Percentiles rank a stretch among this genome's conserved stretches.
Conservation (phyloP, 345 rosid species). For the Citrus glauca region DNA sequence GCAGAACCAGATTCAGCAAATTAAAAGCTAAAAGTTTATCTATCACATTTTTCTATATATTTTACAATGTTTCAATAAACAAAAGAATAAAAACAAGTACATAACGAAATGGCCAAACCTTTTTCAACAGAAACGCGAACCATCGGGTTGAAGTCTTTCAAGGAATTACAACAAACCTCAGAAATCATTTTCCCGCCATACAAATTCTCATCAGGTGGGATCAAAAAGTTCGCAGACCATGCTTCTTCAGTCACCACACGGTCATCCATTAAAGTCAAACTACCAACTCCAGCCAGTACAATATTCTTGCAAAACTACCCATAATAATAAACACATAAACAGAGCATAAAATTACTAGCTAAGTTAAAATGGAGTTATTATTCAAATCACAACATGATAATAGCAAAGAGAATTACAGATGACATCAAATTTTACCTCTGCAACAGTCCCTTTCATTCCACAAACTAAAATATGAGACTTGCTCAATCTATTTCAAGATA, state of each 20-base stretch:
- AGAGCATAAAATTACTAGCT: background rate
- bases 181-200: constrained; percentile 64
- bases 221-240: constrained; percentile 70
- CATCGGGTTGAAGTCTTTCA: constrained; percentile 92
- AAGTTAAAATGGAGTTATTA: background rate
- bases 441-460: constrained; percentile 79
- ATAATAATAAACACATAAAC: background rate
- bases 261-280: constrained; percentile 81
- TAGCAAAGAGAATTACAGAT: background rate
- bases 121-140: constrained; percentile 75
- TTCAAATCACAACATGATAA: background rate
- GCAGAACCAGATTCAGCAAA: constrained; percentile 5
- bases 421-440: constrained; percentile 52
- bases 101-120: constrained; percentile 37
- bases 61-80: background rate
- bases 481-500: constrained; percentile 49
- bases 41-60: background rate
- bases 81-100: background rate
- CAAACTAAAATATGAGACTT: constrained; percentile 75
- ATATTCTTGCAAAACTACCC: constrained; percentile 95
- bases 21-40: background rate
- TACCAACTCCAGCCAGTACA: constrained; percentile 91
- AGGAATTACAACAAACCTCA: constrained; percentile 75
- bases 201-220: constrained; percentile 55
- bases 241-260: constrained; percentile 55